Base-by-base conservation (phyloP, 2,329 filamentous ascomycete genomes). In the Microcera coccophila region DNA sequence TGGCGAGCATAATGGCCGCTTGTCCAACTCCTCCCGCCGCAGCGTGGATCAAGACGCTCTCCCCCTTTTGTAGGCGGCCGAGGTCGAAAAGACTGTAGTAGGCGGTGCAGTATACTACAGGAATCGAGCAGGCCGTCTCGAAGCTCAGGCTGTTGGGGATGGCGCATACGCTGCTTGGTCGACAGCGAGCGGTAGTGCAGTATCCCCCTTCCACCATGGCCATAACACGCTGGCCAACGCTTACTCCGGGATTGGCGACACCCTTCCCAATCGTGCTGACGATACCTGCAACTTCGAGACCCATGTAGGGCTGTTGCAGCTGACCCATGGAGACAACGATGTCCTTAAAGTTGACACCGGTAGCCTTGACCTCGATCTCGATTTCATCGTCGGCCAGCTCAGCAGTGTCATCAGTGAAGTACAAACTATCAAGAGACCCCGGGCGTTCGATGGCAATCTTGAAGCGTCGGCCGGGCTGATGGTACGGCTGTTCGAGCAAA, bases 321-420 rank as follows among this genome's bases (percentile, higher is more conserved):
- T 68, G 65, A 2, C 65, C 67, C 60, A 64, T 67, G 19, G 68
- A 66, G 11, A 69, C 67, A 44, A 75, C 61, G 1, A 71, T 62
- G 47, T 78, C 74, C 22, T 64, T 64, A 48, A 70, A 71, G 54
- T 72, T 76, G 44, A 76, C 57, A 1, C 70, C 70, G 1, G 67
- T 61, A 5, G 67, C 67, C 22, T 62, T 63, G n/a, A 73, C 62
- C 38, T 68, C 63, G 38, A 73, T 64, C 49, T 73, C 69, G 4
- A 73, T 50, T 26, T 71, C 60, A n/a, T 66, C 58, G 0, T 53
- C 58, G 0, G 51, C 58, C 15, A 71, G 47, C 8, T 50, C 16
- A 14, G 55, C 50, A 1, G 43, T 21, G n/a, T 59, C 50, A 19
- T 70, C 67, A 31, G 68, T 64, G 39, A 66, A 73, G 51, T 69